Evolutionary conservation across 495 filamentous ascomycete genomes (phyloP), one percentile per base, ranked within the genome.

Genomic region (Acidomyces sp.): DNA sequence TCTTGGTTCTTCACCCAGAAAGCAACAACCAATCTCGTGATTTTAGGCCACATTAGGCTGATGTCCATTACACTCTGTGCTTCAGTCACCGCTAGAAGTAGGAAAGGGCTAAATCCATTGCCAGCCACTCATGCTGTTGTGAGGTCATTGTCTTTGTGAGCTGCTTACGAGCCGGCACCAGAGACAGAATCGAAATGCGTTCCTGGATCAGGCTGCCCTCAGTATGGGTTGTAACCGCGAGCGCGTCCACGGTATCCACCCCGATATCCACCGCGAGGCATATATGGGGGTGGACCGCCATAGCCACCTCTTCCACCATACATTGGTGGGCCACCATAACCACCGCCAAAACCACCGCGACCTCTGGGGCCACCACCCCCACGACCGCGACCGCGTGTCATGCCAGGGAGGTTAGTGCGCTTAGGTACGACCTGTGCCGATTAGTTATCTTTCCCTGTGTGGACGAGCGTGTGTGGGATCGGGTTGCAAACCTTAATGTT

Each of bases 321-420:
- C 33, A 77, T 77, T 30, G 79, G 80, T 41, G 85, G 67, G 22
- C 73, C 70, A 34, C 73, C 78, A 45, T 74, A 65, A 47, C 69
- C 67, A 43, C 69, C 61, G 11, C 75, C 66, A 10, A 61, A 60
- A 36, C 62, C 47, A 31, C 57, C 48, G 26, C 51, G 35, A 34
- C 49, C 50, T 7, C 41, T 3, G 26, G 39, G 53, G 35, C 78
- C 74, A 37, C 85, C 74, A 44, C 82, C 69, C 39, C 78, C 74
- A 34, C 66, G 65, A 15, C 88, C 75, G 47, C 77, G 72, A 25
- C 77, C 70, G 31, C 58, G 48, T 13, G 67, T 76, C 83, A 96
- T 83, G 46, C 92, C 92, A 0, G 92, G 92, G 29, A 99, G 64
- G 58, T 99, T 99, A 36, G 92, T 99, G 28, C 92, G 80, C 62